Conservation (phyloP, 148 eudicot species). For the Chenopodium suecicum region DNA sequence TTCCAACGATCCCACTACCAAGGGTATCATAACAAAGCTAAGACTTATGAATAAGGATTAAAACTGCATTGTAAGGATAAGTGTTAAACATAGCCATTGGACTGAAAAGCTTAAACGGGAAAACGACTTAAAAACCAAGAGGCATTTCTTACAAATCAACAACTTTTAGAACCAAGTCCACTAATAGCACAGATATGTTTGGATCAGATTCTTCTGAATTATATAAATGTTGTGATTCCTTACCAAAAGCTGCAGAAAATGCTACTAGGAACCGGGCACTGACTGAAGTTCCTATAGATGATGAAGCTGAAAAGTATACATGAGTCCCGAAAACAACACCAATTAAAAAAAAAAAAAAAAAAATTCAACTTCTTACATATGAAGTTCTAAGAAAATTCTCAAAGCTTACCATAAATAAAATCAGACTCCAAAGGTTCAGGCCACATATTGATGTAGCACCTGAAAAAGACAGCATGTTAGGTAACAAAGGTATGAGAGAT, state of each 20-base stretch:
- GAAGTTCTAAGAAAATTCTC: not conserved
- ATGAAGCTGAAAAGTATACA: constrained; percentile 54
- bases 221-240: constrained; percentile 44
- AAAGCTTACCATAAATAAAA: constrained; percentile 64
- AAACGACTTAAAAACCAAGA: constrained; percentile 6
- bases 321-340: too few species aligned
- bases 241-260: constrained; percentile 86
- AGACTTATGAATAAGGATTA: not conserved
- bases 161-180: not conserved
- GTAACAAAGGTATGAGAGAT: not conserved
- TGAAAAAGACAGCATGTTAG: constrained; percentile 22
- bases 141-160: not conserved
- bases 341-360: too few species aligned
- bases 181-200: constrained; percentile 15
- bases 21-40: constrained; percentile 15
- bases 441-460: constrained; percentile 81
- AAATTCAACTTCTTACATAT: not conserved
- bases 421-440: constrained; percentile 84
- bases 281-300: constrained; percentile 75
- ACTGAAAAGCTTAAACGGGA: not conserved
- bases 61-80: not conserved
- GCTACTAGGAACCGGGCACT: constrained; percentile 75
- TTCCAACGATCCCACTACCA: constrained; percentile 93
- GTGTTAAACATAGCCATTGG: not conserved
- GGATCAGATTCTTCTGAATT: constrained; percentile 96